Conservation (phyloP, 2,329 filamentous ascomycete genomes). For the Blumeria hordei region DNA sequence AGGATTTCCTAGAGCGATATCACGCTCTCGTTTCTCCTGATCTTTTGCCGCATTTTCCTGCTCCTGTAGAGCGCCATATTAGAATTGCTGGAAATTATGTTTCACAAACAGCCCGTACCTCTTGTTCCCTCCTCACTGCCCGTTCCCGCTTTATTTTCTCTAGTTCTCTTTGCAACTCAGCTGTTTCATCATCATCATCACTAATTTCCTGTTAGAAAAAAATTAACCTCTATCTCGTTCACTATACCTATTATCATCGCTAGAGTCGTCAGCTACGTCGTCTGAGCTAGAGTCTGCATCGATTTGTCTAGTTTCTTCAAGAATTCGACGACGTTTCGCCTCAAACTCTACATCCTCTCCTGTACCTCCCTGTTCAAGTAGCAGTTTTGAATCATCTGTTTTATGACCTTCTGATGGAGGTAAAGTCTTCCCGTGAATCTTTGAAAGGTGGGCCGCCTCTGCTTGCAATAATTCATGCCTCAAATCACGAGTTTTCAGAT, state of each 20-base stretch:
- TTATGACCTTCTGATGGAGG: constrained; percentile 22
- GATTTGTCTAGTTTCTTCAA: constrained; percentile 71
- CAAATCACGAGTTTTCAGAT: constrained; percentile 49
- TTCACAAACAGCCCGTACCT: constrained; percentile 19
- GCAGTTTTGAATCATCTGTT: constrained; percentile 40
- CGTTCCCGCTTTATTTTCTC: constrained; percentile 83
- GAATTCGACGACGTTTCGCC: constrained; percentile 60
- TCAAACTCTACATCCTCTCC: constrained; percentile 31
- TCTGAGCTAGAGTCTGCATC: constrained; percentile 55
- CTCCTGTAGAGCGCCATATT: constrained; percentile 25
- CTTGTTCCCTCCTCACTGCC: constrained; percentile 51
- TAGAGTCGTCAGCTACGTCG: constrained; percentile 30
- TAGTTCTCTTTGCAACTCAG: constrained; percentile 73
- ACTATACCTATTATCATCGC: constrained; percentile 30
- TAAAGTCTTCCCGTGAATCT: constrained; percentile 42
- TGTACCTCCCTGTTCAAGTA: constrained; percentile 26
- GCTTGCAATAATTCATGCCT: constrained; percentile 74
- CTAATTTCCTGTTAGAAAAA: constrained; percentile 20
- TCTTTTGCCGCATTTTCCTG: constrained; percentile 59
- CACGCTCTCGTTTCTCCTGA: constrained; percentile 58
- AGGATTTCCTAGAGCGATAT: constrained; percentile 83
- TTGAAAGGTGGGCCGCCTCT: constrained; percentile 69
- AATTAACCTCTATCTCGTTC: no score
- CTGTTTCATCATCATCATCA: constrained; percentile 60
- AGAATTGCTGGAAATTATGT: neutral